Conservation (phyloP, 2,329 filamentous ascomycete species). For the Cryphonectria parasitica region DNA sequence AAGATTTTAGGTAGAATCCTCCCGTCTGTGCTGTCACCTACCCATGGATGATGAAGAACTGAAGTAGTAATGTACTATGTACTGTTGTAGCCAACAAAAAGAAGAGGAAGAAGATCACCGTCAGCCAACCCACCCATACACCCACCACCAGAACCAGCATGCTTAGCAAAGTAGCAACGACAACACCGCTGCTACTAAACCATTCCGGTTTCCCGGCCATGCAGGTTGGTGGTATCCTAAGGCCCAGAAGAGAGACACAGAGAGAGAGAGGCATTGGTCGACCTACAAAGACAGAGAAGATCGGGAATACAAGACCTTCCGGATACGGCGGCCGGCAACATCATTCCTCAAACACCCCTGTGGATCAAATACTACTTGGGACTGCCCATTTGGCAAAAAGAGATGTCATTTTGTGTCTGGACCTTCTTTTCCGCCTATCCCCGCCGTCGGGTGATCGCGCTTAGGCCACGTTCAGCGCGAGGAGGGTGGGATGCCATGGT, state of each 20-base stretch:
- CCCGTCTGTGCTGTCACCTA: not conserved
- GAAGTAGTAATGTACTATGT: not conserved
- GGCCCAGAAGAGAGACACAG: not conserved
- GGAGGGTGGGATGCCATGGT: not conserved
- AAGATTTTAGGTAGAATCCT: not conserved
- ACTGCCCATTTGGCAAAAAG: not conserved
- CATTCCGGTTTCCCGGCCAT: slow-evolving; percentile 23
- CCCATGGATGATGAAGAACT: not conserved
- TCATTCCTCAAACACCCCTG: not conserved
- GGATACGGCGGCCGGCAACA: not conserved
- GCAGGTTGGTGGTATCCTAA: slow-evolving; percentile 19
- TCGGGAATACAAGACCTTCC: slow-evolving; percentile 3
- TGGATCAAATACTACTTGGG: not conserved
- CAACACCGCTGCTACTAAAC: not conserved
- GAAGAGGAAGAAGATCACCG: not conserved
- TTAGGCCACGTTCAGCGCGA: slow-evolving; percentile 17
- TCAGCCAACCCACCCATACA: not conserved
- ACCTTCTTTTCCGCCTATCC: slow-evolving; percentile 3
- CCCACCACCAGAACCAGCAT: not conserved
- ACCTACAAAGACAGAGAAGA: not conserved
- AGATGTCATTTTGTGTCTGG: not conserved
- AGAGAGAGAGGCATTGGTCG: not conserved
- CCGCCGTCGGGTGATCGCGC: slow-evolving; percentile 17
- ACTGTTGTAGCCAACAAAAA: not conserved
- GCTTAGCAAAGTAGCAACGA: not conserved